Conservation (phyloP, 2,329 filamentous ascomycete species). For the Diaporthe sp. region DNA sequence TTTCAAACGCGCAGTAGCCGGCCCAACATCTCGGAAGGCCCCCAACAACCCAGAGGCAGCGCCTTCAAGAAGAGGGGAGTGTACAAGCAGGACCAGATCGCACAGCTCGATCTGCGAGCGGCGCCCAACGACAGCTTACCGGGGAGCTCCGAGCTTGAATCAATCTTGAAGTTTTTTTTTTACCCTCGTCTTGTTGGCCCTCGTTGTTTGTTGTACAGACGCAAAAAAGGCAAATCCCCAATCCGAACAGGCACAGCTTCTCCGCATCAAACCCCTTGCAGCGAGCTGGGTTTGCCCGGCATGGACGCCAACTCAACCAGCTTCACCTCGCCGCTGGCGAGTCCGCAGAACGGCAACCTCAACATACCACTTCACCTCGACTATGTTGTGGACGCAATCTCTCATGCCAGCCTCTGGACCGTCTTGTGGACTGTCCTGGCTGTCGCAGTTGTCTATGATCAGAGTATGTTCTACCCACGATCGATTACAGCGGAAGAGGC, state of each 20-base stretch:
- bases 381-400: conserved; percentile 64
- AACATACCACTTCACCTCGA: conserved; percentile 66
- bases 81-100: background rate
- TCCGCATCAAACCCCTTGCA: conserved; percentile 12
- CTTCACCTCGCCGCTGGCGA: conserved; percentile 76
- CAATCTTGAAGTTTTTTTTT: background rate
- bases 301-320: conserved; percentile 71
- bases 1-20: background rate
- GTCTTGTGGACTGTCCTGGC: conserved; percentile 77
- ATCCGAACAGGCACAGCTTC: conserved; percentile 18
- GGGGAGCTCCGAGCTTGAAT: conserved; percentile 4
- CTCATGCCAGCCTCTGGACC: conserved; percentile 69
- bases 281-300: conserved; percentile 32
- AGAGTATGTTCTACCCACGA: conserved; percentile 70
- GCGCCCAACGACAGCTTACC: background rate
- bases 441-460: conserved; percentile 84
- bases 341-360: conserved; percentile 62
- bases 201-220: background rate
- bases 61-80: background rate
- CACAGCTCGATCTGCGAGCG: background rate
- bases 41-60: conserved; percentile 13
- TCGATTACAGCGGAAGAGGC: background rate
- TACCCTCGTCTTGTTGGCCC: background rate
- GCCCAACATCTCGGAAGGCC: background rate
- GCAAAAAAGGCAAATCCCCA: conserved; percentile 18